Evolutionary conservation across 352 stramenopile species (phyloP).

Genomic region (Globisporangium alternatum): DNA sequence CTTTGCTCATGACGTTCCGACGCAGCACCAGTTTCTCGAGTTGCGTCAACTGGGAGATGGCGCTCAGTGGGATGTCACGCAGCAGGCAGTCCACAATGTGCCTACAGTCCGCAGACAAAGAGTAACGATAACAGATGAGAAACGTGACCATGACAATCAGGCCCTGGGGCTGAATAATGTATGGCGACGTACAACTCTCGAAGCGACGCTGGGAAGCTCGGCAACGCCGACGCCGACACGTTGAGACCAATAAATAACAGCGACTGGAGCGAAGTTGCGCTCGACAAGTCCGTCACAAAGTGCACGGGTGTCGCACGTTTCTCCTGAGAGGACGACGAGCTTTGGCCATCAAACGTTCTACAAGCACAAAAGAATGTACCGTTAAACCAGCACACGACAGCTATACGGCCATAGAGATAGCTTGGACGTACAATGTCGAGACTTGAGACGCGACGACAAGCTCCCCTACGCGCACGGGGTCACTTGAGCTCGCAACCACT

Average conservation of each 20-base stretch:
- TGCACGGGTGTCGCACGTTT: neutral
- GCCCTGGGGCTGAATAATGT: neutral
- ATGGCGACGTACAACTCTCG: constrained; percentile 12
- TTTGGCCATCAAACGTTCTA: constrained; percentile 9
- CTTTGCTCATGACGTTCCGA: neutral
- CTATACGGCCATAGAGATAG: neutral
- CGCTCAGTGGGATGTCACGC: constrained; percentile 14
- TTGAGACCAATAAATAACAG: constrained; percentile 37
- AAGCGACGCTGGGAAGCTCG: constrained; percentile 23
- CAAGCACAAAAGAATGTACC: neutral
- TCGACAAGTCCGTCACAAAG: constrained; percentile 2
- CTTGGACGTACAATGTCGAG: neutral
- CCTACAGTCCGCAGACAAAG: neutral
- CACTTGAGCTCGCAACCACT: neutral
- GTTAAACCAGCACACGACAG: neutral
- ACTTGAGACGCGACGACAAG: neutral
- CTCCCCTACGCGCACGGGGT: constrained; percentile 3
- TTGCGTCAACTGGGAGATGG: constrained; percentile 16
- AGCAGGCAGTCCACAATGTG: constrained; percentile 28
- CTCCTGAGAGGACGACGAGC: neutral
- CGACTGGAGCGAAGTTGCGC: constrained; percentile 6
- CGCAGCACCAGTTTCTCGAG: constrained; percentile 22
- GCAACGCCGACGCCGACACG: constrained; percentile 22
- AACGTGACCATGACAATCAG: neutral
- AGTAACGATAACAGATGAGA: neutral